A percentile compares a stretch with the other conserved stretches of the same genome.
These are phyloP conservation scores for Saccharum spontaneum DNA, from an alignment of 176 grass and related monocot species.

Conservation along the genomic window DNA sequence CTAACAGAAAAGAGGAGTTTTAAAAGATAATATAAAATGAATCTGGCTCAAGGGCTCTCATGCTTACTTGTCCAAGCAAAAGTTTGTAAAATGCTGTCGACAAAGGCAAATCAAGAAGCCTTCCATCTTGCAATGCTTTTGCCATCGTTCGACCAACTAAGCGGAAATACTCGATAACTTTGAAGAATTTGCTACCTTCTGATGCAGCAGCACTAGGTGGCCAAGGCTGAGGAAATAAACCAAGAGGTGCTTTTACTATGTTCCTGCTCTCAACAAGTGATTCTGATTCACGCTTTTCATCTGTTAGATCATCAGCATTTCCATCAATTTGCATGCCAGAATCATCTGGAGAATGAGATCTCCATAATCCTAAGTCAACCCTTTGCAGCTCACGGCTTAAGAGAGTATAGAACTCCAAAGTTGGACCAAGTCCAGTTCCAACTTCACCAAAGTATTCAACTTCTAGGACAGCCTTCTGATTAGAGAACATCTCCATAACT, in stretches of 20 bases:
- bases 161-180: slow-evolving; percentile 76
- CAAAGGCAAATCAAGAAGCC: slow-evolving; percentile 78
- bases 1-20: neutral
- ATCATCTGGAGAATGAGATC: slow-evolving; percentile 47
- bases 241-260: slow-evolving; percentile 63
- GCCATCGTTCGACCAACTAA: slow-evolving; percentile 75
- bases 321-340: slow-evolving; percentile 50
- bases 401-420: slow-evolving; percentile 91
- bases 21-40: neutral
- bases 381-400: slow-evolving; percentile 83
- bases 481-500: slow-evolving; percentile 95
- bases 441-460: slow-evolving; percentile 98
- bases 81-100: slow-evolving; percentile 87
- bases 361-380: slow-evolving; percentile 71
- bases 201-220: slow-evolving; percentile 51
- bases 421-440: slow-evolving; percentile 89
- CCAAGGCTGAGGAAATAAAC: slow-evolving; percentile 85
- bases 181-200: slow-evolving; percentile 68
- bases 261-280: slow-evolving; percentile 36
- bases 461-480: slow-evolving; percentile 85
- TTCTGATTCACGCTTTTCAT: slow-evolving; percentile 25
- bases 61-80: slow-evolving; percentile 76
- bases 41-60: neutral
- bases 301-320: slow-evolving; percentile 23
- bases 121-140: slow-evolving; percentile 93